Evolutionary conservation across 352 stramenopile genomes (phyloP), one percentile per base, ranked within the genome.

Genomic region (Pythium pyrilobum): DNA sequence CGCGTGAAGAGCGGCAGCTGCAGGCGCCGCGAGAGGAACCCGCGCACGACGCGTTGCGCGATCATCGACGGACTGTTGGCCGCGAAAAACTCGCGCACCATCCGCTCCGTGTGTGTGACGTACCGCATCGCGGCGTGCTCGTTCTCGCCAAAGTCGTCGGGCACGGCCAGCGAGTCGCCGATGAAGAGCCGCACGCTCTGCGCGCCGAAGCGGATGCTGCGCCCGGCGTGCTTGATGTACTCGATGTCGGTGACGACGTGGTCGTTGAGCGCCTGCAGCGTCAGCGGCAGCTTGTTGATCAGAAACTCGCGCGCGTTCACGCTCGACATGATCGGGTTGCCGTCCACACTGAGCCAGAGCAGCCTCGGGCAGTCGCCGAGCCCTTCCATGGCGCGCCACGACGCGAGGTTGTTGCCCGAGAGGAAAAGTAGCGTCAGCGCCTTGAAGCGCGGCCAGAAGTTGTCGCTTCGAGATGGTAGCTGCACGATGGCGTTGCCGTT

Each of bases 171-270:
- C 13, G 52, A 37, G 27, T 64, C 62, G 23, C 48, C 34, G 18
- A 63, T 47, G 38, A 66, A 62, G 24, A 83, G 43, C 13, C 67
- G 57, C 10, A 66, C 51, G 13, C 39, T 59, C 25, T 74, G 51
- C 5, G 70, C 67, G 28, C 62, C 69, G 18, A 80, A 80, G 34
- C 70, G 69, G 45, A 69, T 58, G 32, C 41, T 71, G 24, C 49
- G 48, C 4, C 54, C 55, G 32, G 77, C 60, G 15, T 81, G 61
- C 24, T 75, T 66, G 31, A 88, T 72, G 42, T 79, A 59, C 43
- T 91, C 80, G 39, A 75, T 55, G 42, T 92, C 81, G 0, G 78
- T 85, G 18, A 81, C 68, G 16, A 87, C 70, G 34, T 77, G 72
- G 29, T 78, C 66, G 36, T 92, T 77, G 15, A 89, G 64, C 1